Evolutionary conservation across 192 early-diverging fungal species (phyloP), one percentile per base, ranked within the genome.

Genomic region (Umbelopsis sp.): DNA sequence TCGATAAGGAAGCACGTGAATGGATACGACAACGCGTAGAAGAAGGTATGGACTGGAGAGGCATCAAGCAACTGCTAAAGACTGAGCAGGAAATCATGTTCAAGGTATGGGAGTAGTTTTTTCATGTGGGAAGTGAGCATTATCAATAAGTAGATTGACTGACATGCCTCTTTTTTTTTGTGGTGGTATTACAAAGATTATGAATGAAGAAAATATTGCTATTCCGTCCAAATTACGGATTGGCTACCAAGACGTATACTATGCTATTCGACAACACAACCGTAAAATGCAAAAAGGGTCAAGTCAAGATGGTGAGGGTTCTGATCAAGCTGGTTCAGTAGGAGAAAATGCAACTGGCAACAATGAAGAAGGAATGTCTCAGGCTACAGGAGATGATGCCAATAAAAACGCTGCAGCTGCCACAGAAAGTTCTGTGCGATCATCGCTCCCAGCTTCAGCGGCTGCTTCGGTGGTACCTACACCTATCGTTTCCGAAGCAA

Each of bases 11-110:
- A 35, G 55, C 55, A 27, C 55, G 55, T 37, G 55, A 61, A 33
- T 61, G 55, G 55, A 61, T 61, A n/a, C 55, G 55, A 18, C 55
- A 61, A 61, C 55, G 55, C 27, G 55, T 61, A n/a, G 55, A 61
- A 33, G 55, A 61, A 30, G 55, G 55, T 35, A 61, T 61, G 55
- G 55, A 61, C 13, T 61, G 55, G 55, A 61, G 55, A 61, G 55
- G 55, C 55, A 61, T 61, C 13, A 61, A 61, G 30, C 55, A 61
- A 18, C 16, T 61, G 15, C 55, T 61, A 30, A 61, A 61, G 33
- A 61, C 55, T 35, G 55, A 61, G 25, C 55, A 61, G 7, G 55
- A 61, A 35, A 61, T 61, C 13, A 61, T 61, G 55, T 61, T 61
- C 30, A 61, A 61, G 55, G 55, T 61, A 61, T 41, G 37, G 37